Conservation (phyloP, 306 rosid species). For the Vigna mungo region DNA sequence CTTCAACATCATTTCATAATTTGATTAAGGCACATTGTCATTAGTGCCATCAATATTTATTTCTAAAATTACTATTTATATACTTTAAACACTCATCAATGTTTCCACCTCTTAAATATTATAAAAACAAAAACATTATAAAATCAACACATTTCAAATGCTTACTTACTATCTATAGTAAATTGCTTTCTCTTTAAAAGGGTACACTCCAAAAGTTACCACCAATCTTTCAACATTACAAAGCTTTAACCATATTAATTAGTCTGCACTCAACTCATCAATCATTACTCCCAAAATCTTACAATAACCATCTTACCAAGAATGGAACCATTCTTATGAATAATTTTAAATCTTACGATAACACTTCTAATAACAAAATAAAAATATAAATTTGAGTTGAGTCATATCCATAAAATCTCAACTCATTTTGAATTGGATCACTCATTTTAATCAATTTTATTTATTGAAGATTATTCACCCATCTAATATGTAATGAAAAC, state of each 20-base stretch:
- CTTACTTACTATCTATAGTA: background rate
- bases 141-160: background rate
- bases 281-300: background rate
- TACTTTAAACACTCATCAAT: background rate
- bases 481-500: no score
- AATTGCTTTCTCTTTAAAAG: background rate
- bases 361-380: no score
- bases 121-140: background rate
- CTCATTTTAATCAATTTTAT: no score
- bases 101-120: background rate
- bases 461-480: no score
- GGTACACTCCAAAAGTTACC: background rate
- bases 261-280: background rate
- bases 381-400: no score
- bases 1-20: background rate
- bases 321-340: no score
- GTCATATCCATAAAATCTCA: no score
- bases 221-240: background rate
- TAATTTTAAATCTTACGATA: no score
- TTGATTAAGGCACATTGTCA: conserved; percentile 2
- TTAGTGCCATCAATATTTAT: background rate
- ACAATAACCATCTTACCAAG: no score
- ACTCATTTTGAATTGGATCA: no score
- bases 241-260: background rate
- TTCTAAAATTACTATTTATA: background rate